A percentile compares a stretch with the other conserved stretches of the same genome.
Conservation (phyloP, 2,329 filamentous ascomycete species). For the Pyrenochaeta sp. region DNA sequence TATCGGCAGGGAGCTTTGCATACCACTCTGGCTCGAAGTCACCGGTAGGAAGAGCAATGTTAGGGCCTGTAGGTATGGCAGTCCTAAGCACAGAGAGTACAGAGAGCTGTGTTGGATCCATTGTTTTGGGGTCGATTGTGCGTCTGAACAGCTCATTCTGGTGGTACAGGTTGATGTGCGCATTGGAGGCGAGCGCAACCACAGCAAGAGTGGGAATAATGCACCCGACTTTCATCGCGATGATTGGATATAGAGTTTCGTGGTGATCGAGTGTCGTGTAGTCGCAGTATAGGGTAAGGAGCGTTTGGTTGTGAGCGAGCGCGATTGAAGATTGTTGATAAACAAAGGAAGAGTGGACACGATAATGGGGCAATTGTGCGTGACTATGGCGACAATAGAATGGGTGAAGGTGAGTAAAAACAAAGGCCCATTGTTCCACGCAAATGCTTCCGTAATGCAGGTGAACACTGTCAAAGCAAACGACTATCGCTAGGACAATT, state of each 20-base stretch:
- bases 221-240: constrained; percentile 11
- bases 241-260: not conserved
- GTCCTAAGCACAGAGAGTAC: constrained; percentile 25
- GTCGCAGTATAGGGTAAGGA: not conserved
- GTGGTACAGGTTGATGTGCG: not conserved
- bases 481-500: not conserved
- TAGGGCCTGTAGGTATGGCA: constrained; percentile 15
- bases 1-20: constrained; percentile 17
- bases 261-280: not conserved
- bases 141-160: constrained; percentile 7
- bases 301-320: constrained; percentile 1
- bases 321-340: constrained; percentile 13
- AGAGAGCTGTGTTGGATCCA: constrained; percentile 22
- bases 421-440: not conserved
- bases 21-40: constrained; percentile 21
- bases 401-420: constrained; percentile 1
- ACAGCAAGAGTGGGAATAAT: constrained; percentile 7
- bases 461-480: not conserved
- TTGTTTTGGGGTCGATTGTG: constrained; percentile 17
- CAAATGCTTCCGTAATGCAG: not conserved
- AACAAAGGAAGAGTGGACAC: constrained; percentile 9
- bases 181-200: not conserved
- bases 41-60: constrained; percentile 10
- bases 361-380: not conserved
- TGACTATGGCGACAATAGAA: not conserved